These are phyloP conservation scores for Ascochyta pisi DNA, from an alignment of 2,329 filamentous ascomycete species.

Conservation along the genomic window DNA sequence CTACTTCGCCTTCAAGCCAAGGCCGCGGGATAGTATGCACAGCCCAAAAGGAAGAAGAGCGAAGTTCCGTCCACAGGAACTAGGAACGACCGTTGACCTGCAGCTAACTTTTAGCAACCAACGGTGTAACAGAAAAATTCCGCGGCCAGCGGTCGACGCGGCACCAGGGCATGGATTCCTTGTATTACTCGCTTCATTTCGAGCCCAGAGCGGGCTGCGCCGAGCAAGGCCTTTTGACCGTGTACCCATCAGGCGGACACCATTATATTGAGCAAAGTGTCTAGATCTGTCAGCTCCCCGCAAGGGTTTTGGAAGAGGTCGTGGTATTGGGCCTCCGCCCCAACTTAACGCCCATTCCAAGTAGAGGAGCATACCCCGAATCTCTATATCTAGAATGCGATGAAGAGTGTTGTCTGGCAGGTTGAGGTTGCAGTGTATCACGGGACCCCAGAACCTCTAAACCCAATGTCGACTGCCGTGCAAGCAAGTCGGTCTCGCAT, in stretches of 20 bases:
- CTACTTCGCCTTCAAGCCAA: constrained; percentile 3
- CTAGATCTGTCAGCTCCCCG: not conserved
- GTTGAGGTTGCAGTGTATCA: not conserved
- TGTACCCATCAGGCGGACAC: not conserved
- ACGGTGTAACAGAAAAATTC: not conserved
- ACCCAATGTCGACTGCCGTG: not conserved
- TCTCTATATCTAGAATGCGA: not conserved
- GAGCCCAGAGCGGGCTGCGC: constrained; percentile 7
- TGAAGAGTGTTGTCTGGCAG: constrained; percentile 1
- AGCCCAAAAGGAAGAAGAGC: not conserved
- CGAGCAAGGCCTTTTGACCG: not conserved
- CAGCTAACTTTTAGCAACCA: constrained; percentile 12
- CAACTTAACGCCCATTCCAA: not conserved
- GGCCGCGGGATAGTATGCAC: not conserved
- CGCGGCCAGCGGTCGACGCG: constrained; percentile 9
- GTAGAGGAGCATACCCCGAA: not conserved
- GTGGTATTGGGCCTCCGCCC: not conserved
- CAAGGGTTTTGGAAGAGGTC: not conserved
- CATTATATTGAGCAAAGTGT: constrained; percentile 4
- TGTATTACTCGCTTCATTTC: not conserved
- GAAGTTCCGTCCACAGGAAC: not conserved
- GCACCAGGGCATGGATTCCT: constrained; percentile 12
- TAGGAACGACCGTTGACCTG: constrained; percentile 1
- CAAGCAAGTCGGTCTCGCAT: not conserved
- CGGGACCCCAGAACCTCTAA: not conserved